Evolutionary conservation across 441 rosid species (phyloP), one percentile per base, ranked within the genome.

Genomic region (Omphalea diandra): DNA sequence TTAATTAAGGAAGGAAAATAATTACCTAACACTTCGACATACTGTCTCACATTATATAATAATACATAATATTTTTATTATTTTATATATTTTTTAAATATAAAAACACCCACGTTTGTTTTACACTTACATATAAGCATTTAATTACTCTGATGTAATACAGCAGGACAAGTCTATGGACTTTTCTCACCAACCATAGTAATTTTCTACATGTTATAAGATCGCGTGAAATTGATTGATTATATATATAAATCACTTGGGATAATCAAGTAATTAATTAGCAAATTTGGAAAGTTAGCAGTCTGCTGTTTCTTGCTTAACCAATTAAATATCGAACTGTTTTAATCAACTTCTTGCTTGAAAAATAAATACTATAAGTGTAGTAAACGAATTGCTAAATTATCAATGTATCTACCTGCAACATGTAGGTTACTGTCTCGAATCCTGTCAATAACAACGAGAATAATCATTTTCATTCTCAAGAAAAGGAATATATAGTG

Each of bases 381-480:
- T 18, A 0, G 4, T 9, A 18, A 64, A 14, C 5, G 11, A 17
- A 29, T 33, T 22, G 7, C 22, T 22, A 7, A 24, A 27, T 64
- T 22, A 68, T 60, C 46, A 58, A 69, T 20, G 62, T 46, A 35
- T 47, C 7, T 88, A 93, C 98, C 98, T 93, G 92, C 68, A 91
- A 69, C 98, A 93, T 91, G 75, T 93, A 93, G 67, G 98, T 93
- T 54, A 93, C 96, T 1, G 98, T 93, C 81, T 93, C 98, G 76
- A 93, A 93, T 56, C 97, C 97, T 92, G 91, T 69, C n/a, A 40
- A 63, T 0, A 67, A 22, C 11, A 44, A 73, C 69, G 5, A 65
- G 60, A 60, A 57, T 10, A 55, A 66, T 46, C 24, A 43, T 15
- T 56, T 64, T 47, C 4, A n/a, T 47, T 77, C 4, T 9, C 5